Evolutionary conservation across 257 asterid species (phyloP).

Genomic region (Capsicum baccatum): DNA sequence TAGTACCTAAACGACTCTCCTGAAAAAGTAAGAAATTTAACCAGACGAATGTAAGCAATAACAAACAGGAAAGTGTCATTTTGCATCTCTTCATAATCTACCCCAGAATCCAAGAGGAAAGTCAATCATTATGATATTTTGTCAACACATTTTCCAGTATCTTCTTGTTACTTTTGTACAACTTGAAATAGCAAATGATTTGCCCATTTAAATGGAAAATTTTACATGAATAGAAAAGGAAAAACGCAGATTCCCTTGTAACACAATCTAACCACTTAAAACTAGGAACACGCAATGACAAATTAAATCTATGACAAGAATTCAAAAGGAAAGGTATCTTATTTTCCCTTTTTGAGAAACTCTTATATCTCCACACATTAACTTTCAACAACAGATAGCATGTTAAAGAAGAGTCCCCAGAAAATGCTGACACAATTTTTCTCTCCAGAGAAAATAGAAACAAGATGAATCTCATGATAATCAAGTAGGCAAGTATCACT

Average conservation of each 20-base stretch:
- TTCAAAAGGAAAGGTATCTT: constrained; percentile 13
- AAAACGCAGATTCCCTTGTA: background rate
- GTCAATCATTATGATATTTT: too few species aligned
- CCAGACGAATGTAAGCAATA: background rate
- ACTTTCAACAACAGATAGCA: background rate
- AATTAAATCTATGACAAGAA: background rate
- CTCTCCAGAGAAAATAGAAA: background rate
- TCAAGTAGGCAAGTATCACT: background rate
- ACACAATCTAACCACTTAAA: background rate
- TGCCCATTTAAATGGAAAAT: background rate
- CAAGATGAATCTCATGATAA: background rate
- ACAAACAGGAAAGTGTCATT: background rate
- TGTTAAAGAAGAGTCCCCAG: background rate
- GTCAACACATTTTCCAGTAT: background rate
- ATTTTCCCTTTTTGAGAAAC: background rate
- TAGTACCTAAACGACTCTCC: background rate
- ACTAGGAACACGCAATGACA: background rate
- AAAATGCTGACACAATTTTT: too few species aligned
- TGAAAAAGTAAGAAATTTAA: background rate
- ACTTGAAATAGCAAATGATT: background rate
- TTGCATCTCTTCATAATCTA: background rate
- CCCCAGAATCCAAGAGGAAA: background rate
- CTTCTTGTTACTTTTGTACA: background rate
- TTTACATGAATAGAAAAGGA: background rate
- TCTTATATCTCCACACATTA: background rate